Percentiles rank a stretch among this genome's conserved stretches.
Conservation (phyloP, 306 rosid genomes). For the Senna tora region DNA sequence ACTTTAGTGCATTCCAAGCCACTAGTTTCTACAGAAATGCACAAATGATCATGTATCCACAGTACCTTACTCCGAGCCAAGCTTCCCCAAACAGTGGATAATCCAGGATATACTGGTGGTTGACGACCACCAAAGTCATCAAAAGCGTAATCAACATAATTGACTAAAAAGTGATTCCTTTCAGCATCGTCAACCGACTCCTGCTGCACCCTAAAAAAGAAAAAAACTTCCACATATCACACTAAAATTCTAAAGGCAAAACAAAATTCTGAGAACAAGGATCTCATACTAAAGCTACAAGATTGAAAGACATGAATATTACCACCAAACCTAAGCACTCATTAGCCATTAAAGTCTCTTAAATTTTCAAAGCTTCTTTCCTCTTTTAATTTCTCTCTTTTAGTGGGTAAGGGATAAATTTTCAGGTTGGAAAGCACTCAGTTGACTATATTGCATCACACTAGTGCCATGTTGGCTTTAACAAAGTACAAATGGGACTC, state of each 20-base stretch:
- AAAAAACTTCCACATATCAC: slow-evolving; percentile 32
- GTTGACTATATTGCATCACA: not conserved
- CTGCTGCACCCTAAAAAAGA: slow-evolving; percentile 90
- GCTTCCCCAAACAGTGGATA: slow-evolving; percentile 99
- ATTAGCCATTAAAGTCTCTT: not conserved
- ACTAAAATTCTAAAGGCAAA: slow-evolving; percentile 27
- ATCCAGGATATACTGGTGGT: slow-evolving; percentile 97
- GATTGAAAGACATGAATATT: slow-evolving; percentile 3
- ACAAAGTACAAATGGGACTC: not conserved
- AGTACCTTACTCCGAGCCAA: slow-evolving; percentile 97
- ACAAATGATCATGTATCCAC: slow-evolving; percentile 33
- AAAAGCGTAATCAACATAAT: slow-evolving; percentile 92
- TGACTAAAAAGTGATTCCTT: slow-evolving; percentile 93
- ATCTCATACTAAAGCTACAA: slow-evolving; percentile 3
- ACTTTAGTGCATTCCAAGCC: no score
- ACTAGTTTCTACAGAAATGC: not conserved
- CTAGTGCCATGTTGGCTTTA: slow-evolving; percentile 2
- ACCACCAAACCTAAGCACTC: slow-evolving; percentile 9
- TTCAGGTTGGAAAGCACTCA: not conserved
- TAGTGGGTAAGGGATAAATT: not conserved
- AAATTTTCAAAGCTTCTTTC: not conserved
- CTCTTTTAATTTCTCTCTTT: not conserved
- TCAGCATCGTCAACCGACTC: slow-evolving; percentile 97
- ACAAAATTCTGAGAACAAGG: slow-evolving; percentile 18
- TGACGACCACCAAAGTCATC: slow-evolving; percentile 99